A percentile compares a stretch with the other conserved stretches of the same genome.
Evolutionary conservation across 2,329 filamentous ascomycete species (phyloP).

Genomic region (Aureobasidium sp.): DNA sequence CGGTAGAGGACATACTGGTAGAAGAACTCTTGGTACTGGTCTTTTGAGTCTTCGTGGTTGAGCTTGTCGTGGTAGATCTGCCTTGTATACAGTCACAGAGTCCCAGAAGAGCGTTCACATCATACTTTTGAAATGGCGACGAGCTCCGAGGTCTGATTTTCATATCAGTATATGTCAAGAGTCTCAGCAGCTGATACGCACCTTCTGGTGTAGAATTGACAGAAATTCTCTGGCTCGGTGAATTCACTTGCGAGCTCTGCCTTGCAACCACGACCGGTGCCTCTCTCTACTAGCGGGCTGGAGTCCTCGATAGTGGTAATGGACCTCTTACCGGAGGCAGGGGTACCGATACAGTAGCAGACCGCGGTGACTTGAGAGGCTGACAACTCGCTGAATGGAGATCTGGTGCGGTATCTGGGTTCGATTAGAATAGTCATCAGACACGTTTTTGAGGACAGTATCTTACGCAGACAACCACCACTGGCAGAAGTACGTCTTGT

Average conservation of each 20-base stretch:
- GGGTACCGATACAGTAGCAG: background rate
- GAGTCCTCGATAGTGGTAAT: background rate
- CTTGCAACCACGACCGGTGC: background rate
- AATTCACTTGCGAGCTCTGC: background rate
- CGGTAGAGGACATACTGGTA: background rate
- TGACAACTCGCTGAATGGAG: background rate
- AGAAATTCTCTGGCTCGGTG: background rate
- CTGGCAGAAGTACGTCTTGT: background rate
- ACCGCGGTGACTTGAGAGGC: background rate
- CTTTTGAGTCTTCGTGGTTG: background rate
- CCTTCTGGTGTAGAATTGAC: background rate
- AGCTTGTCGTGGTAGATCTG: background rate
- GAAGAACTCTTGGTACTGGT: background rate
- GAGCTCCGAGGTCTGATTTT: background rate
- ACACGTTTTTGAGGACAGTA: background rate
- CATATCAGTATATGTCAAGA: background rate
- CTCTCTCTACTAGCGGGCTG: background rate
- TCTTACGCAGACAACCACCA: background rate
- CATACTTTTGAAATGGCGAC: background rate
- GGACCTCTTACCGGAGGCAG: background rate
- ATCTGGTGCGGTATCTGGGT: background rate
- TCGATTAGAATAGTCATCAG: background rate
- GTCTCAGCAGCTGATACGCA: background rate
- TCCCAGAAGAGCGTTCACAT: background rate
- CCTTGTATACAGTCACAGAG: background rate